phyloP scores from a whole-genome alignment of 306 rosid species.

The Acacia crassicarpa region DNA sequence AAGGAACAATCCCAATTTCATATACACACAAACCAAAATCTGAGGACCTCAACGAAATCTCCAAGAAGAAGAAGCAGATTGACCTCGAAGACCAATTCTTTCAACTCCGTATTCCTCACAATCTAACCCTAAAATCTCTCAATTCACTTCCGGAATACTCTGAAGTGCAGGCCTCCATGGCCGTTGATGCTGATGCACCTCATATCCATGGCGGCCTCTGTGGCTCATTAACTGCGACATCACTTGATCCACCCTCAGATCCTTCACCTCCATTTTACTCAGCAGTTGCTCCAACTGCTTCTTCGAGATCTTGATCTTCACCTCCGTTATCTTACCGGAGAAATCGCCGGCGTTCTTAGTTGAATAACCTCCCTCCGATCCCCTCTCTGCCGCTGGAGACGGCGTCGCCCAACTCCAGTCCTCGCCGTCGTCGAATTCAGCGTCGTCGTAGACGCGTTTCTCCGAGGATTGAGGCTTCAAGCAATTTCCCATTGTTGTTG shows the following conservation, averaged over 20 bases:
- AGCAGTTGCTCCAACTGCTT: conserved; percentile 69
- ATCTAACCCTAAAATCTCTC: conserved; percentile 5
- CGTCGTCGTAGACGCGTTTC: conserved; percentile 36
- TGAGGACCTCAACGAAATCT: not conserved
- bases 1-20: not conserved
- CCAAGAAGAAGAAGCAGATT: conserved; percentile 28
- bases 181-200: conserved; percentile 40
- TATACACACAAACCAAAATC: not conserved
- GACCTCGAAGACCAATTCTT: conserved; percentile 39
- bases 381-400: not conserved
- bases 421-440: conserved; percentile 30
- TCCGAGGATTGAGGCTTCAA: conserved; percentile 46
- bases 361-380: not conserved
- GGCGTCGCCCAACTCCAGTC: conserved; percentile 40
- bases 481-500: conserved; percentile 79
- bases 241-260: conserved; percentile 61
- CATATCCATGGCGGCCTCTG: conserved; percentile 6
- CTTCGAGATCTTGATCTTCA: conserved; percentile 87
- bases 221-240: conserved; percentile 51
- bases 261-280: conserved; percentile 52
- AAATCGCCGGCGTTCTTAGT: not conserved
- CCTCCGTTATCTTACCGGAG: conserved; percentile 31
- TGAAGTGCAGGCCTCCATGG: conserved; percentile 83
- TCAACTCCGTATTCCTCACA: not conserved
- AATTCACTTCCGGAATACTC: conserved; percentile 69